Percentiles rank a stretch among this genome's conserved stretches.
phyloP scores from a whole-genome alignment of 805 yeast species.

The Ogataea nakhonphanomensis region DNA sequence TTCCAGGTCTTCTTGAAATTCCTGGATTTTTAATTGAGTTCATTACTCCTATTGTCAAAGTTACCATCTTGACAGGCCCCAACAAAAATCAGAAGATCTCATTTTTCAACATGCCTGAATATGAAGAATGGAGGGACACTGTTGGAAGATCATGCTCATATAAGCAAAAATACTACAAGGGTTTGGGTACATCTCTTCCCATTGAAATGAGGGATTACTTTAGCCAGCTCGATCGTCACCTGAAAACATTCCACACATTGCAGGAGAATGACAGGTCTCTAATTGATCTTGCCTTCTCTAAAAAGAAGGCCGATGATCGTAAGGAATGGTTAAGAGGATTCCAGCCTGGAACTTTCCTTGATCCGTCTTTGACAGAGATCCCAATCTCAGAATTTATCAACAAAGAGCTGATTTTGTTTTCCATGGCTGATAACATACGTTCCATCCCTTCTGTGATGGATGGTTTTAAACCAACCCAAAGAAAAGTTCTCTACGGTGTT shows the following conservation, averaged over 20 bases:
- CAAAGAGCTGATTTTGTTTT: constrained; percentile 88
- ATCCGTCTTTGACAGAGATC: constrained; percentile 68
- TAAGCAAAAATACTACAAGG: constrained; percentile 95
- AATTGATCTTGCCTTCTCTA: constrained; percentile 91
- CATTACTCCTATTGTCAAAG: constrained; percentile 94
- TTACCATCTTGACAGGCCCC: constrained; percentile 65
- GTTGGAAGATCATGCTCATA: constrained; percentile 75
- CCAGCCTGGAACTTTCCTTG: constrained; percentile 88
- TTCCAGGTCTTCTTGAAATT: constrained; percentile 86
- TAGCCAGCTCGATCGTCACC: constrained; percentile 76
- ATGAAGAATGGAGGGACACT: constrained; percentile 85
- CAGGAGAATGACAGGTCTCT: constrained; percentile 71
- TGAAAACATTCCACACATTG: constrained; percentile 79
- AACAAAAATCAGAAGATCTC: constrained; percentile 53
- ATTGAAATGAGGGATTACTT: constrained; percentile 87
- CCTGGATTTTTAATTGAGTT: constrained; percentile 93
- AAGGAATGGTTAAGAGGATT: constrained; percentile 94
- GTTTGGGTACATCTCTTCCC: constrained; percentile 91
- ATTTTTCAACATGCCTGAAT: constrained; percentile 94
- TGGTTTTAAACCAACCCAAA: constrained; percentile 96
- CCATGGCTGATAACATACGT: constrained; percentile 94
- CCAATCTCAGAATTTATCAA: constrained; percentile 94
- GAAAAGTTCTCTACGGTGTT: constrained; percentile 87
- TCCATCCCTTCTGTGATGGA: constrained; percentile 93
- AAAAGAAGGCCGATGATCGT: constrained; percentile 94